A percentile compares a stretch with the other conserved stretches of the same genome.
Evolutionary conservation across 2,329 filamentous ascomycete species (phyloP).

Genomic region (Scedosporium minutisporum): DNA sequence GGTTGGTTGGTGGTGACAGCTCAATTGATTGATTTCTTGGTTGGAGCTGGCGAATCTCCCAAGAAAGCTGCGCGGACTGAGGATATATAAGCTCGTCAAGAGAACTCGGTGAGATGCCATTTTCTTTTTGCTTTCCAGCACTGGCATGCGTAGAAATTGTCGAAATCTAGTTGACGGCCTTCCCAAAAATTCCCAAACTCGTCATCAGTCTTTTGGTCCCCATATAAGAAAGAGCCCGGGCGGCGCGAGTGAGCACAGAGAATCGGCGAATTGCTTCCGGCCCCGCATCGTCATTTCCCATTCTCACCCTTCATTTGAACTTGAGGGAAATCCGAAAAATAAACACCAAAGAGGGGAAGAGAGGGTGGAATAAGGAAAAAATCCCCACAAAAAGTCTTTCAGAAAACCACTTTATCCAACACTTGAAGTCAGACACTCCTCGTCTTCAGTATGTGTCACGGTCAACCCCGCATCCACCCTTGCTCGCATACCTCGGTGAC

Average conservation of each 20-base stretch:
- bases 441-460: constrained; percentile 37
- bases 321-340: too few relatives aligned
- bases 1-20: too few relatives aligned
- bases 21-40: too few relatives aligned
- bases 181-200: too few relatives aligned
- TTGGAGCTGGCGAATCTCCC: too few relatives aligned
- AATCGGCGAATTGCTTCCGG: neutral
- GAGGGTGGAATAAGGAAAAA: too few relatives aligned
- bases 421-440: neutral
- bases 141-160: neutral
- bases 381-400: neutral
- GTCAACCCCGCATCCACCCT: constrained; percentile 40
- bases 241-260: neutral
- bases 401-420: neutral
- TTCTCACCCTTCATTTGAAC: neutral
- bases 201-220: neutral
- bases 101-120: neutral
- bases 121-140: neutral
- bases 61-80: too few relatives aligned
- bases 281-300: neutral
- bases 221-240: too few relatives aligned
- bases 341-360: too few relatives aligned
- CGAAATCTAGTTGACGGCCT: neutral
- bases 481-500: constrained; percentile 45
- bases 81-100: neutral